These are phyloP conservation scores for Aureobasidium melanogenum DNA, from an alignment of 2,329 filamentous ascomycete species.

Conservation along the genomic window DNA sequence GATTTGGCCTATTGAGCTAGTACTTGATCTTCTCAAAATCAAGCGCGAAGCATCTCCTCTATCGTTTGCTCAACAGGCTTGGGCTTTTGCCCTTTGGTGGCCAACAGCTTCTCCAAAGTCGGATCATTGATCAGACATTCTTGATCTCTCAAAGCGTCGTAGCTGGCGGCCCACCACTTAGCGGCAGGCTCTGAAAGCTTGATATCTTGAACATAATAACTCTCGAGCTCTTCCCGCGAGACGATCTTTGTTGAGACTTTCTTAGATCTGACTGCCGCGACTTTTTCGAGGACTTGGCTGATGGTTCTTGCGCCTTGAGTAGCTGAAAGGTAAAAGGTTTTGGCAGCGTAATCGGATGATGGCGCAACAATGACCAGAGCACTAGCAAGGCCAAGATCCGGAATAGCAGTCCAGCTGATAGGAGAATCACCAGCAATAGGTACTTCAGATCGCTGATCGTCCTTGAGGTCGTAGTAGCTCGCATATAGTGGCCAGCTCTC, in stretches of 20 bases:
- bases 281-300: constrained; percentile 22
- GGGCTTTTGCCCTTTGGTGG: constrained; percentile 26
- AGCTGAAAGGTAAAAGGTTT: constrained; percentile 32
- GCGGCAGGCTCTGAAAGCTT: constrained; percentile 29
- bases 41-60: constrained; percentile 27
- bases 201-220: constrained; percentile 30
- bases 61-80: constrained; percentile 33
- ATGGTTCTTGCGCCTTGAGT: constrained; percentile 18
- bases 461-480: constrained; percentile 31
- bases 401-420: constrained; percentile 36
- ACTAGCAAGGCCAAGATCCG: constrained; percentile 35
- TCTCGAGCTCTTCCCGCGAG: constrained; percentile 31
- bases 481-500: constrained; percentile 41
- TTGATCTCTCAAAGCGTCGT: constrained; percentile 33
- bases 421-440: constrained; percentile 32
- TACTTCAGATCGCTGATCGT: constrained; percentile 30
- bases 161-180: constrained; percentile 39
- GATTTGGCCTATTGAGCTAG: background rate
- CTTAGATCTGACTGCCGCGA: constrained; percentile 20
- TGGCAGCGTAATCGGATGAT: constrained; percentile 25
- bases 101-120: constrained; percentile 32
- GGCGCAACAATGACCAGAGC: constrained; percentile 30
- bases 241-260: constrained; percentile 30
- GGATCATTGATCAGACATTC: constrained; percentile 35
- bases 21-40: background rate